Percentiles rank a stretch among this genome's conserved stretches.
Evolutionary conservation across 805 yeast genomes (phyloP).

Genomic region (Isabelozyma pseudorhagii): DNA sequence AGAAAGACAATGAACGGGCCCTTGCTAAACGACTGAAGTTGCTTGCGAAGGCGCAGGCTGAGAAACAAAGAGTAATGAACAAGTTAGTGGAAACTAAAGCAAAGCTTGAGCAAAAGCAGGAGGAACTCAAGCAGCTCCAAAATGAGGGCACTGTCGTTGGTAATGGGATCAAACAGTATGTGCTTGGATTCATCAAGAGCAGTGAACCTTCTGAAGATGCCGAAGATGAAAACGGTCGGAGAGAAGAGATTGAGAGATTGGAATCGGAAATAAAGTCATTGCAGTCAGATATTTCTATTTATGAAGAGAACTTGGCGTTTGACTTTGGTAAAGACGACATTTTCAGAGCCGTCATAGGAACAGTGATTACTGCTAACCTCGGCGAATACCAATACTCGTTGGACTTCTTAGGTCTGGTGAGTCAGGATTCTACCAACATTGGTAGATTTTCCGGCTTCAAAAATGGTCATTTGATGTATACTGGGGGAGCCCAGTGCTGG

Average conservation of each 20-base stretch:
- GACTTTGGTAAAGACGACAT: constrained; percentile 64
- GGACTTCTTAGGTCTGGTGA: constrained; percentile 53
- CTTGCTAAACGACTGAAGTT: not conserved
- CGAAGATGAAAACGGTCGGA: not conserved
- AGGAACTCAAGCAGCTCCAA: not conserved
- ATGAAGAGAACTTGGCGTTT: constrained; percentile 18
- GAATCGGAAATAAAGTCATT: constrained; percentile 12
- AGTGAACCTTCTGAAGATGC: not conserved
- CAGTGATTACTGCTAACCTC: constrained; percentile 45
- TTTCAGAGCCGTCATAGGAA: constrained; percentile 52
- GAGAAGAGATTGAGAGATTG: constrained; percentile 9
- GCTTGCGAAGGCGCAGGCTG: constrained; percentile 12
- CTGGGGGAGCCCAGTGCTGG: constrained; percentile 83
- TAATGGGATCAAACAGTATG: not conserved
- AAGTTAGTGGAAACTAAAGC: constrained; percentile 4
- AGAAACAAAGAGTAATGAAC: constrained; percentile 10
- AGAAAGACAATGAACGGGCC: constrained; percentile 3
- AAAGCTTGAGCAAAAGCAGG: constrained; percentile 4
- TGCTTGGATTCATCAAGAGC: not conserved
- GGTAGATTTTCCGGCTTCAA: constrained; percentile 40
- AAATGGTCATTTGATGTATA: constrained; percentile 39
- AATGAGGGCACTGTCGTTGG: not conserved
- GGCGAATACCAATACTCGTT: constrained; percentile 73
- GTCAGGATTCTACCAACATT: constrained; percentile 53
- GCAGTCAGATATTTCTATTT: constrained; percentile 9